Conservation (phyloP, 2,329 filamentous ascomycete genomes). For the Aspergillus oerlinghausenensis region DNA sequence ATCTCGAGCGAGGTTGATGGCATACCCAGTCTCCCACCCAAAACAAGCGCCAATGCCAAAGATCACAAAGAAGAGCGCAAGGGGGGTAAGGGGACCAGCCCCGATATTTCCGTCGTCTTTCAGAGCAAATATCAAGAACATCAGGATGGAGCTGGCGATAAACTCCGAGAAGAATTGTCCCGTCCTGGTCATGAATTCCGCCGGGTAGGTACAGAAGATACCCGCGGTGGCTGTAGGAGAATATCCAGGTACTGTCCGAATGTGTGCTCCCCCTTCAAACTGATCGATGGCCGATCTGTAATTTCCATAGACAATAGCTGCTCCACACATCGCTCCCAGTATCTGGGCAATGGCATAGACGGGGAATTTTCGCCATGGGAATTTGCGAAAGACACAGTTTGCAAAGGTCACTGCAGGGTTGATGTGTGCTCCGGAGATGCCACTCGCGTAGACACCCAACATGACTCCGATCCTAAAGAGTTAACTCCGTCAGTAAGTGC, state of each 20-base stretch:
- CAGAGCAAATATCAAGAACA: slow-evolving; percentile 68
- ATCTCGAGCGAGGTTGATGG: slow-evolving; percentile 69
- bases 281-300: slow-evolving; percentile 61
- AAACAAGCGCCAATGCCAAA: slow-evolving; percentile 70
- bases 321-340: slow-evolving; percentile 62
- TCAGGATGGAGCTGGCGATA: slow-evolving; percentile 61
- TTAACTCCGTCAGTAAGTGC: background rate
- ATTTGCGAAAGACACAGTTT: slow-evolving; percentile 63
- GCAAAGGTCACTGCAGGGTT: slow-evolving; percentile 68
- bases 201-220: slow-evolving; percentile 70
- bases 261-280: slow-evolving; percentile 54
- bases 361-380: slow-evolving; percentile 66
- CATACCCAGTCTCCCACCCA: slow-evolving; percentile 73
- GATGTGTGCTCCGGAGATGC: slow-evolving; percentile 61
- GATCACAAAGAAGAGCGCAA: slow-evolving; percentile 66
- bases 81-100: slow-evolving; percentile 54
- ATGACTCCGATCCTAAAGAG: slow-evolving; percentile 57
- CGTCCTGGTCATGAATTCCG: slow-evolving; percentile 56
- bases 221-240: slow-evolving; percentile 59
- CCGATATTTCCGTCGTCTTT: slow-evolving; percentile 48
- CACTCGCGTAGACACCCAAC: slow-evolving; percentile 60
- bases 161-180: slow-evolving; percentile 70
- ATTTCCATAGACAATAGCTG: slow-evolving; percentile 58
- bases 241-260: slow-evolving; percentile 58
- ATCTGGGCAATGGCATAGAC: slow-evolving; percentile 63